Evolutionary conservation across 2,329 filamentous ascomycete species (phyloP), one percentile per base, ranked within the genome.

Genomic region (Trichoderma koningiopsis): DNA sequence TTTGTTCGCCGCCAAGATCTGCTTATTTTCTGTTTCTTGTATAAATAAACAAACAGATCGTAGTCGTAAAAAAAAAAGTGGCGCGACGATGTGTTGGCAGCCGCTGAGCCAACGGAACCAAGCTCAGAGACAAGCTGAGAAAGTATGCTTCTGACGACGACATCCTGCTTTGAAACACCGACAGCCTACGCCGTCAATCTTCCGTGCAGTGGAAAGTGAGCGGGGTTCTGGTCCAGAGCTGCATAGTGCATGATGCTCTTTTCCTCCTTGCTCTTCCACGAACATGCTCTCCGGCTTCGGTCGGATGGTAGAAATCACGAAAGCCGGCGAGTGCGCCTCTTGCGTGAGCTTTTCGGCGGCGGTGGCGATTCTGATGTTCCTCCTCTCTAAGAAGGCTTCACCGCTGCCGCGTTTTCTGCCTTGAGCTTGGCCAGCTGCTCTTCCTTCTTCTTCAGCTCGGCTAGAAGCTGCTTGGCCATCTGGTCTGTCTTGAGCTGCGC

Each of bases 391-490:
- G 68, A 61, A 61, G 68, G 43, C 53, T 68, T 70, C 62, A 73
- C 75, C 11, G 77, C 77, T 7, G 86, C 85, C 55, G 81, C 78
- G 68, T 89, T 83, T 72, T 84, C 86, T 49, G 84, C 85, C 82
- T 90, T 91, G 59, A 91, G 83, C 68, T 84, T 84, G 33, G 86
- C 80, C 66, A 92, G 80, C 72, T 85, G 82, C 66, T 86, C 84
- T 78, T 91, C 91, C 80, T 92, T 91, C 65, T 85, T 83, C 78
- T 87, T 88, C 69, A 91, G 84, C 79, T 87, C 84, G 72, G 83
- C 85, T 73, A 87, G 86, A 72, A 90, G 85, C 75, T 83, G 85
- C 76, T 83, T 84, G 61, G 84, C 83, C 77, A 91, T 88, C 68
- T 87, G 84, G 68, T 87, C 83, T 53, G 92, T 87, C 76, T 89